Percentiles rank a stretch among this genome's conserved stretches.
Conservation (phyloP, 2,329 filamentous ascomycete genomes). For the Calonectria pteridis region DNA sequence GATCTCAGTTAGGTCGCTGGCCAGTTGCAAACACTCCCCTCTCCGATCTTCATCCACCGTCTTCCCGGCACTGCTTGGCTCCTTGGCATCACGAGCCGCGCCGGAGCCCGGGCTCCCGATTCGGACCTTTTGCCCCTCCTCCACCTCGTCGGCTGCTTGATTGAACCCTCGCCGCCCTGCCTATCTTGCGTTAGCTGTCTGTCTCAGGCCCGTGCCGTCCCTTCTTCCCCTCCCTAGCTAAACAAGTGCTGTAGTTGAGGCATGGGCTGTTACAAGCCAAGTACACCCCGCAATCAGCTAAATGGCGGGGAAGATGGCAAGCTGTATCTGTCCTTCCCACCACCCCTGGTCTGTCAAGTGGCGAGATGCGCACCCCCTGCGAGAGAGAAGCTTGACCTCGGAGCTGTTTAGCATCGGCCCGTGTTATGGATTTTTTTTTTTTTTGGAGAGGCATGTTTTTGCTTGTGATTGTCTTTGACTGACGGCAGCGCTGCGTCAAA, state of each 20-base stretch:
- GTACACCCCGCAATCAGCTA: constrained; percentile 18
- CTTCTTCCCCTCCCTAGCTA: neutral
- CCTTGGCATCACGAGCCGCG: constrained; percentile 1
- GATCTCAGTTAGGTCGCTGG: neutral
- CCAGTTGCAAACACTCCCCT: neutral
- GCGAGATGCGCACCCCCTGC: neutral
- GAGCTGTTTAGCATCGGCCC: neutral
- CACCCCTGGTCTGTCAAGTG: constrained; percentile 8
- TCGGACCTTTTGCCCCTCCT: neutral
- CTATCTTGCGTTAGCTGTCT: neutral
- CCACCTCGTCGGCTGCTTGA: neutral
- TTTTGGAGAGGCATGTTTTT: constrained; percentile 5
- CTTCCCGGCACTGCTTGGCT: neutral
- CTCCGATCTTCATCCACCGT: neutral
- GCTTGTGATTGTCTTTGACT: constrained; percentile 11
- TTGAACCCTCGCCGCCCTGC: neutral
- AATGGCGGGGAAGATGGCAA: neutral
- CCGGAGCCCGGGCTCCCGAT: neutral
- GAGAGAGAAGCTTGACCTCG: constrained; percentile 13
- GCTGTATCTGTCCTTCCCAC: neutral
- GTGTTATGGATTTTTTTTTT: neutral
- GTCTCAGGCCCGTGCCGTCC: neutral
- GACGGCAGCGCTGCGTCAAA: neutral
- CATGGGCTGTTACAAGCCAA: neutral
- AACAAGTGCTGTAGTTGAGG: too few species aligned